These are phyloP conservation scores for Arabidopsis arenosa DNA, from an alignment of 345 rosid species.

Conservation along the genomic window DNA sequence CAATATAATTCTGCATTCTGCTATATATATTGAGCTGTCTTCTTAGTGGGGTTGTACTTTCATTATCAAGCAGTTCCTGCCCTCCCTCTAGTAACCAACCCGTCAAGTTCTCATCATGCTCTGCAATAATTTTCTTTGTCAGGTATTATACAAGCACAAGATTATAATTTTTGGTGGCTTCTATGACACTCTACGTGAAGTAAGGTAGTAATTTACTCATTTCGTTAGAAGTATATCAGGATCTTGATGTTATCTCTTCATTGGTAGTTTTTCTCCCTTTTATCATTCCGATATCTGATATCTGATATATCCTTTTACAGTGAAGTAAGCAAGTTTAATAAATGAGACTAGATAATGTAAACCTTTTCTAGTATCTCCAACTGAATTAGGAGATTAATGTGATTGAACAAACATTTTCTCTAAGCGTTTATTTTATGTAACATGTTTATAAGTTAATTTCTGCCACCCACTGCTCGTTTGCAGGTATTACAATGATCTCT, in stretches of 20 bases:
- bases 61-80: conserved; percentile 1
- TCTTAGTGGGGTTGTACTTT: neutral
- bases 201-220: conserved; percentile 69
- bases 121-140: conserved; percentile 37
- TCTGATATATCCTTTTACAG: neutral
- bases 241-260: neutral
- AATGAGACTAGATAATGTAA: neutral
- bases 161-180: conserved; percentile 94
- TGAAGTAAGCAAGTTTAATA: conserved; percentile 6
- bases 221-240: neutral
- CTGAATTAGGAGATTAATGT: conserved; percentile 1
- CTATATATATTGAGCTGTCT: neutral
- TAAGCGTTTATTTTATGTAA: conserved; percentile 4
- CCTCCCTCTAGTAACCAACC: neutral
- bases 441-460: neutral
- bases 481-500: conserved; percentile 88
- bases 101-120: neutral
- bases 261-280: conserved; percentile 5
- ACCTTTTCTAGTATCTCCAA: neutral
- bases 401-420: neutral
- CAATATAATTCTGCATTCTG: neutral
- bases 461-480: conserved; percentile 32
- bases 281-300: neutral
- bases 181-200: conserved; percentile 98
- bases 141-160: conserved; percentile 96